Evolutionary conservation across 2,329 filamentous ascomycete genomes (phyloP).

Genomic region (Fusarium neocosmosporiellum): DNA sequence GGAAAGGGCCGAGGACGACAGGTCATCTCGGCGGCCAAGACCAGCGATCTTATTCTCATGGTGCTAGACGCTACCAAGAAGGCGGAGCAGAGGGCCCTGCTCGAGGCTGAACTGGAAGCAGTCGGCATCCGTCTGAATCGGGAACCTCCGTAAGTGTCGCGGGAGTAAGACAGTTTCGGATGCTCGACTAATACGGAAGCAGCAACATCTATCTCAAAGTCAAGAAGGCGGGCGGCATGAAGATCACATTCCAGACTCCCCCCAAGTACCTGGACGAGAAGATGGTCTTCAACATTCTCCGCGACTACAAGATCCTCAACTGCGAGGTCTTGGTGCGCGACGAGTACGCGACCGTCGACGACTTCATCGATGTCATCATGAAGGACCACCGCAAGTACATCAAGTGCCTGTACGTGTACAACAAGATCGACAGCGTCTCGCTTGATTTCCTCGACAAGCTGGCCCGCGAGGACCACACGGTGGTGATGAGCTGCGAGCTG

Average conservation of each 20-base stretch:
- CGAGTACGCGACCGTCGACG: slow-evolving; percentile 94
- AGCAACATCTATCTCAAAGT: slow-evolving; percentile 97
- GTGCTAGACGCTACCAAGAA: slow-evolving; percentile 96
- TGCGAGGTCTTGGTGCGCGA: slow-evolving; percentile 96
- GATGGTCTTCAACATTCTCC: slow-evolving; percentile 97
- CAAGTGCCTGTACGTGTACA: slow-evolving; percentile 95
- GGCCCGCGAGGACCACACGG: slow-evolving; percentile 91
- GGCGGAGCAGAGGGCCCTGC: slow-evolving; percentile 87
- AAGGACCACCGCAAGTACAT: slow-evolving; percentile 99
- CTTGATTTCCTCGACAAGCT: slow-evolving; percentile 93
- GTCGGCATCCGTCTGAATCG: slow-evolving; percentile 95
- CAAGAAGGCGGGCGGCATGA: slow-evolving; percentile 98
- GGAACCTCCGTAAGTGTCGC: slow-evolving; percentile 79
- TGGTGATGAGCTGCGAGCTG: slow-evolving; percentile 97
- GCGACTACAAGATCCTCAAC: slow-evolving; percentile 99
- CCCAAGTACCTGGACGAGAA: slow-evolving; percentile 96
- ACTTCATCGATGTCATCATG: slow-evolving; percentile 99
- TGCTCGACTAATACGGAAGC: slow-evolving; percentile 27
- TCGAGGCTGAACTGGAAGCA: slow-evolving; percentile 93
- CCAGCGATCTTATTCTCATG: slow-evolving; percentile 97
- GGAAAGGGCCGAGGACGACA: slow-evolving; percentile 96
- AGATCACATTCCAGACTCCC: slow-evolving; percentile 92
- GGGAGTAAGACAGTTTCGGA: background rate
- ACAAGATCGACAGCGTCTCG: slow-evolving; percentile 97
- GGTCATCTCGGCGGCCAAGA: slow-evolving; percentile 98